Conservation (phyloP, 257 asterid species). For the Salvia rosmarinus region DNA sequence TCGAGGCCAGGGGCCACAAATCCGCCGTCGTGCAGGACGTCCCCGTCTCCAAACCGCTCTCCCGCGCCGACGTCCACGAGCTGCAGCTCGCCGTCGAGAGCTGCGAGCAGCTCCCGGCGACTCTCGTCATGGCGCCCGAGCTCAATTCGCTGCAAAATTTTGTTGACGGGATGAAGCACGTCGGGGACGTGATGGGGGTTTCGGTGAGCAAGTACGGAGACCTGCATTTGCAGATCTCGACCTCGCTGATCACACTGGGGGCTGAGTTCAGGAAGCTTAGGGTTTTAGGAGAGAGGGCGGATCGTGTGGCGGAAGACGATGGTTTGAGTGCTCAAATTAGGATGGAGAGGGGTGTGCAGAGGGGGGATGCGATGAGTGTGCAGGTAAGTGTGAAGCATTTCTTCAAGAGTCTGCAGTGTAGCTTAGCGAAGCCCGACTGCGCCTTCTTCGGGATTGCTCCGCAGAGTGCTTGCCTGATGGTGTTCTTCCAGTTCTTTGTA, state of each 20-base stretch:
- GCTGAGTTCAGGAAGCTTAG: slow-evolving; percentile 71
- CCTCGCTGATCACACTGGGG: slow-evolving; percentile 66
- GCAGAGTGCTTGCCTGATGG: slow-evolving; percentile 70
- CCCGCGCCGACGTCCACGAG: slow-evolving; percentile 71
- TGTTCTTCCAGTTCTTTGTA: slow-evolving; percentile 86
- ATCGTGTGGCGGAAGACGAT: slow-evolving; percentile 44
- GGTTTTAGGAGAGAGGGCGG: slow-evolving; percentile 75
- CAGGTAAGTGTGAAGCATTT: slow-evolving; percentile 89
- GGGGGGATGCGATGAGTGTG: slow-evolving; percentile 82
- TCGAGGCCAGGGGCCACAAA: slow-evolving; percentile 75
- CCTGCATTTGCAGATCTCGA: slow-evolving; percentile 76
- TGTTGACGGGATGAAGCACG: slow-evolving; percentile 81
- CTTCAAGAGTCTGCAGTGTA: slow-evolving; percentile 76
- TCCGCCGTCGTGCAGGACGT: slow-evolving; percentile 95
- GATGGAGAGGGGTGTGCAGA: slow-evolving; percentile 61
- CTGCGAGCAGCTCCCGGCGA: slow-evolving; percentile 73
- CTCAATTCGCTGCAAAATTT: slow-evolving; percentile 59
- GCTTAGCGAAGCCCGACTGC: slow-evolving; percentile 81
- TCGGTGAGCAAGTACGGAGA: slow-evolving; percentile 79
- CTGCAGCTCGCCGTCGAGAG: slow-evolving; percentile 67
- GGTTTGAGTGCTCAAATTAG: slow-evolving; percentile 62
- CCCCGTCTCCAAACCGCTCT: slow-evolving; percentile 86
- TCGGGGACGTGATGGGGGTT: slow-evolving; percentile 81
- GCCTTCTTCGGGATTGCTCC: slow-evolving; percentile 80
- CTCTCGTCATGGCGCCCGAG: slow-evolving; percentile 68